These are phyloP conservation scores for Apiotrichum mycotoxinovorans DNA, from an alignment of 1,284 basidiomycete species.

Conservation along the genomic window DNA sequence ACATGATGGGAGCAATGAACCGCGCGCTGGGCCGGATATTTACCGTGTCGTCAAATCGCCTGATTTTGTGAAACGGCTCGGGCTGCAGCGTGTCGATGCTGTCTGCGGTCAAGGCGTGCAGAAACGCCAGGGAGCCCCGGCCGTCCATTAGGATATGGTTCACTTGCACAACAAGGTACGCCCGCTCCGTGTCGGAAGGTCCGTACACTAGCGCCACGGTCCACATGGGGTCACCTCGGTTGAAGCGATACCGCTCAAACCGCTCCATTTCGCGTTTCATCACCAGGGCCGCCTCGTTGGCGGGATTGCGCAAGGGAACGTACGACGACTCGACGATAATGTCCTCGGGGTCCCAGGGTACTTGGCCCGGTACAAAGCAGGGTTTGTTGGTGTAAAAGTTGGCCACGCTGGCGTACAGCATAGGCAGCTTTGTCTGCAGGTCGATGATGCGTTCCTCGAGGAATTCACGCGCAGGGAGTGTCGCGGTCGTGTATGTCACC, in stretches of 20 bases:
- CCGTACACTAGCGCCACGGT: constrained; percentile 1
- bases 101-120: constrained; percentile 2
- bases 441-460: constrained; percentile 2
- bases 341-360: neutral
- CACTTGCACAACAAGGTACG: constrained; percentile 8
- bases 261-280: constrained; percentile 6
- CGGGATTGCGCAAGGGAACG: neutral
- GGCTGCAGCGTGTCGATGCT: neutral
- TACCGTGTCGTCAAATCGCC: constrained; percentile 28
- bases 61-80: neutral
- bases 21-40: constrained; percentile 20
- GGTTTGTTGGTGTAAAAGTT: constrained; percentile 7
- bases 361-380: constrained; percentile 1
- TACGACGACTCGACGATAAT: neutral
- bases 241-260: neutral
- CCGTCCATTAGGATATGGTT: constrained; percentile 15
- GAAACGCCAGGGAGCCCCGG: constrained; percentile 1
- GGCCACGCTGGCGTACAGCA: constrained; percentile 1
- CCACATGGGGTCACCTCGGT: constrained; percentile 6
- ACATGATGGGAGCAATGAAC: constrained; percentile 29
- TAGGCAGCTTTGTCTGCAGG: constrained; percentile 10
- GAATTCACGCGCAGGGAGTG: neutral
- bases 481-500: constrained; percentile 2
- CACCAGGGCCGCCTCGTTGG: neutral
- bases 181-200: constrained; percentile 26